Conservation (phyloP, 306 rosid species). For the Begonia fuchsioides region DNA sequence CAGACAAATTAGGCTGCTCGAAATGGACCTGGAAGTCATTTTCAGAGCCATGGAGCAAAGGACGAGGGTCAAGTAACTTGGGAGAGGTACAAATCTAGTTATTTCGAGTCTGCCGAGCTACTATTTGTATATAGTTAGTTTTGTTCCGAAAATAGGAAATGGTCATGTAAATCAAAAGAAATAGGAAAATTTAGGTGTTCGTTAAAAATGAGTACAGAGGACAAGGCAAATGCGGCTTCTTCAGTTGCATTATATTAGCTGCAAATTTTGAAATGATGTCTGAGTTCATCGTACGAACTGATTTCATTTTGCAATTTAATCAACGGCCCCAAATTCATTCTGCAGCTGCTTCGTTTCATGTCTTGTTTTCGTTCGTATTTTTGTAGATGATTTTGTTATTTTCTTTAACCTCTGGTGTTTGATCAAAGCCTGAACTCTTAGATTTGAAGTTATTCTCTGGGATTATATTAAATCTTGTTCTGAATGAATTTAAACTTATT, state of each 20-base stretch:
- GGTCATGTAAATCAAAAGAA: constrained; percentile 7
- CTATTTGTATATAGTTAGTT: constrained; percentile 5
- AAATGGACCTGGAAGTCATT: too few relatives aligned
- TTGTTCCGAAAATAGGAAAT: constrained; percentile 5
- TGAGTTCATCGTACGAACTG: constrained; percentile 8
- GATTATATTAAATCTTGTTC: too few relatives aligned
- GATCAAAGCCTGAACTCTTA: neutral
- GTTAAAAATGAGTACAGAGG: neutral
- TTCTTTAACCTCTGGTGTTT: neutral
- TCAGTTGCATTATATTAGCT: neutral
- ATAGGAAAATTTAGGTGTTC: constrained; percentile 5
- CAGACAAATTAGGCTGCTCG: too few relatives aligned
- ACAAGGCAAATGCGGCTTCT: constrained; percentile 2
- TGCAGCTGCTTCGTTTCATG: neutral
- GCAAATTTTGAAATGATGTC: constrained; percentile 6
- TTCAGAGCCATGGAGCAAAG: too few relatives aligned
- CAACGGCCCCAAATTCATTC: neutral
- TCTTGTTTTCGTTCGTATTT: too few relatives aligned
- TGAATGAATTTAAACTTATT: too few relatives aligned
- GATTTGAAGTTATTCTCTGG: neutral
- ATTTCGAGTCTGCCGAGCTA: neutral
- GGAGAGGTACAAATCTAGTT: too few relatives aligned
- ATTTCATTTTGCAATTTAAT: constrained; percentile 7
- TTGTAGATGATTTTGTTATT: too few relatives aligned
- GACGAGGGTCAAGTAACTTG: too few relatives aligned